Base-by-base conservation (phyloP, 2,329 filamentous ascomycete species). In the Teratosphaeria pseudoeucalypti region DNA sequence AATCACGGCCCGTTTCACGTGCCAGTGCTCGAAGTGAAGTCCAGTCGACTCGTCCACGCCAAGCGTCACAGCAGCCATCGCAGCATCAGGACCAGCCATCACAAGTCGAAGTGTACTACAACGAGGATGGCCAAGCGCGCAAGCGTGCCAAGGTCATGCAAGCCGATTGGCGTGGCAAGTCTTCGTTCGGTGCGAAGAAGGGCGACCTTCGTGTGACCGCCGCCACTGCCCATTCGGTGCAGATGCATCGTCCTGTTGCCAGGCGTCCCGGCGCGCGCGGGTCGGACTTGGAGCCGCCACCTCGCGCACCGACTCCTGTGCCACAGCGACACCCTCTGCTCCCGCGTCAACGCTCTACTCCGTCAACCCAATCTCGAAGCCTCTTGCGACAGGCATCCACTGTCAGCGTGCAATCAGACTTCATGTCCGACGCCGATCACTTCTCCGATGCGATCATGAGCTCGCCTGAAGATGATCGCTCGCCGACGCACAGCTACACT, bases 121-220 rank as follows among this genome's bases (percentile, higher is more conserved):
- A 70, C 29, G 72, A 79, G 59, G 84, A 86, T 57, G 79, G 79
- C 5, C 82, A 82, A 29, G 78, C 80, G 63, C 88, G 85, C 67
- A 96, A 96, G 75, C 83, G 92, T 67, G 91, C 86, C 37, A 94
- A 90, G 69, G 83, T 87, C 27, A 90, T 85, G 23, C 83, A 87
- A 69, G 83, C 86, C 12, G 84, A 88, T 63, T 87, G 85, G 76
- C 85, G 85, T n/a, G 85, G 86, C 56, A 87, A 84, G 65, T 83
- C 81, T 62, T 84, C 83, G 26, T 88, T 96, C 67, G 88, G 87
- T 57, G 81, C 83, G 47, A 85, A 85, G 34, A 68, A 70, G 2
- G 83, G 85, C 10, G 90, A 94, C 55, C 78, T 97, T 29, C 84
- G 92, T 55, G 90, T 96, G n/a, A 87, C 89, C 61, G 92, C 92